Evolutionary conservation across 2,329 filamentous ascomycete species (phyloP), one percentile per base, ranked within the genome.

Genomic region (Biscogniauxia sp.): DNA sequence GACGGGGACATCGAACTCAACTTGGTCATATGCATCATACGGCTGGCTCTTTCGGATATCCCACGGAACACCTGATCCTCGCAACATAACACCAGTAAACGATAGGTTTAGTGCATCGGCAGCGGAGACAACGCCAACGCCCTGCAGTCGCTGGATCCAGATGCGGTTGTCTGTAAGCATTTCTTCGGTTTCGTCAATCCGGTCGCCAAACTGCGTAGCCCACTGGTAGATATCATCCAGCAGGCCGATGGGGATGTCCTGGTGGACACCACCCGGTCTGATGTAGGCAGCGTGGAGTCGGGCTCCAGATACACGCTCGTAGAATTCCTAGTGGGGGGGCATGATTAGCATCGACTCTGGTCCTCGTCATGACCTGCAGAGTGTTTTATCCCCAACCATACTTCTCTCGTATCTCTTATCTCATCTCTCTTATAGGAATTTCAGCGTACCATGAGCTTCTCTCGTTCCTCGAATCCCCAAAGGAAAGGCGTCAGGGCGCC

Each of bases 151-250:
- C 72, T 93, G 90, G 71, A 96, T 93, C 96, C 96, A 99, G 82
- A 99, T 98, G 75, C 96, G 92, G 85, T 99, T 99, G 78, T 99
- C 95, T 51, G 95, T 99, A 70, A 99, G 85, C 81, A 99, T 90
- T 78, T 99, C 95, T 78, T 99, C 95, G 58, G 95, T 98, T 79
- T 99, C 95, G 76, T 99, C 95, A 72, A 99, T 95, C 70, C 95
- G 93, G 82, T 99, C 95, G 72, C 93, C 91, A 73, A 99, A 99
- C 78, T 99, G 95, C 61, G 95, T 99, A 17, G 95, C 95, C 95
- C 95, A 99, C 80, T 98, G 94, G 82, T 99, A 98, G 73, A 99
- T 99, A 75, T 99, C 95, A 76, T 99, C 96, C 55, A 99, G 88
- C 53, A 99, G 88, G 67, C 95, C 95, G 62, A 97, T 74, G 28